A percentile compares a stretch with the other conserved stretches of the same genome.
Evolutionary conservation across 176 grass and related monocot species (phyloP).

Genomic region (Oropetium thomaeum): DNA sequence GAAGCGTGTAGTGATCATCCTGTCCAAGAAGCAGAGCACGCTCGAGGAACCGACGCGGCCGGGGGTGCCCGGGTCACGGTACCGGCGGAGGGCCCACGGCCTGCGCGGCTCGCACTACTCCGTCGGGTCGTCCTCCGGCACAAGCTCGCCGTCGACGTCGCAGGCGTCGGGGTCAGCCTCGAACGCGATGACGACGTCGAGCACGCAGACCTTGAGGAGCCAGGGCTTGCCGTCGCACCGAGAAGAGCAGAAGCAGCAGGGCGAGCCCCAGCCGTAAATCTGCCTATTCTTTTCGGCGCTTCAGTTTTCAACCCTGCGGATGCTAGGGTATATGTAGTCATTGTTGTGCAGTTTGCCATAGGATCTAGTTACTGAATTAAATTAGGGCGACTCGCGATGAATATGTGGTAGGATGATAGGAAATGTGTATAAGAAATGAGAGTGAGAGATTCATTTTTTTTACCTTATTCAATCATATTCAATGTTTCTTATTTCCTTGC

Average conservation of each 20-base stretch:
- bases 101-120: conserved; percentile 38
- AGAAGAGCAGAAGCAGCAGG: conserved; percentile 7
- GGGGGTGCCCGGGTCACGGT: conserved; percentile 54
- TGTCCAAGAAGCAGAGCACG: conserved; percentile 72
- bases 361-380: background rate
- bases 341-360: background rate
- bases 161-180: conserved; percentile 44
- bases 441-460: background rate
- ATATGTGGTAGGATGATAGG: background rate
- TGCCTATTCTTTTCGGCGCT: conserved; percentile 18
- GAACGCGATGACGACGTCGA: conserved; percentile 46
- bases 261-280: conserved; percentile 17
- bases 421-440: background rate
- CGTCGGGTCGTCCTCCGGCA: conserved; percentile 47
- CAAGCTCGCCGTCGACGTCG: conserved; percentile 48
- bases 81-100: conserved; percentile 44
- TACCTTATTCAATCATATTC: no score
- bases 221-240: conserved; percentile 35
- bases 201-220: conserved; percentile 38
- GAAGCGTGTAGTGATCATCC: conserved; percentile 74
- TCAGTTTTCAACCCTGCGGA: background rate
- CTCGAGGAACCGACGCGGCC: conserved; percentile 78
- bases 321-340: background rate
- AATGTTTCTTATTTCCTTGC: no score
- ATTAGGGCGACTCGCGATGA: background rate